Percentiles rank a stretch among this genome's conserved stretches.
Conservation (phyloP, 2,329 filamentous ascomycete species). For the Pseudocercospora ulei region DNA sequence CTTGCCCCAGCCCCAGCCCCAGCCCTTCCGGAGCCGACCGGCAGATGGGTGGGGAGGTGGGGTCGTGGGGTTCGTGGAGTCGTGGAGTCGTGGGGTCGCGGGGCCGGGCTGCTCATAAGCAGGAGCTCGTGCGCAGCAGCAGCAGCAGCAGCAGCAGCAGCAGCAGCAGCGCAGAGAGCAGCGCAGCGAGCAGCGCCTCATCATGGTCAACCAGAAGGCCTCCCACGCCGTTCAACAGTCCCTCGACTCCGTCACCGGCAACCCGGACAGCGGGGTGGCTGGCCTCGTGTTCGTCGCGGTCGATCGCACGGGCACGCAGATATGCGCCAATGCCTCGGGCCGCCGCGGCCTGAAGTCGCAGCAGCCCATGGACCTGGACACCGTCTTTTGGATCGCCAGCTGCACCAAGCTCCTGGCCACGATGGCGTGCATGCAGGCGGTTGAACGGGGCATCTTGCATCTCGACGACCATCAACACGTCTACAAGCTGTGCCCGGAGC, state of each 20-base stretch:
- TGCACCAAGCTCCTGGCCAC: slow-evolving; percentile 41
- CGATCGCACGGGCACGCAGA: slow-evolving; percentile 39
- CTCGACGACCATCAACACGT: slow-evolving; percentile 38
- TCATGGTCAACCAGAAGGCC: slow-evolving; percentile 27
- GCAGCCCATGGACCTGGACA: slow-evolving; percentile 50
- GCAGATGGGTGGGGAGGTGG: too few relatives aligned
- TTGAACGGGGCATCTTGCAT: slow-evolving; percentile 38
- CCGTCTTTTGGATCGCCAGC: slow-evolving; percentile 49
- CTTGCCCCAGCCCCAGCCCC: too few relatives aligned
- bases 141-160: neutral
- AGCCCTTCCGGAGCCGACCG: too few relatives aligned
- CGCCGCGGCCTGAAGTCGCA: slow-evolving; percentile 34
- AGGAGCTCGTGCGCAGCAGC: neutral
- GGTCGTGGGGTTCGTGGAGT: too few relatives aligned
- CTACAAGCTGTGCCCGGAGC: slow-evolving; percentile 38
- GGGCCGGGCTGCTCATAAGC: too few relatives aligned
- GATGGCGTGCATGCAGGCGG: slow-evolving; percentile 43
- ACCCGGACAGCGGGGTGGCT: slow-evolving; percentile 32
- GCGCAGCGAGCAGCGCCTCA: too few relatives aligned
- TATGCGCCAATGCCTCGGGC: slow-evolving; percentile 39
- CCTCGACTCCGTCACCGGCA: slow-evolving; percentile 32
- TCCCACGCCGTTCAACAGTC: slow-evolving; percentile 35
- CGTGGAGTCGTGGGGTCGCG: too few relatives aligned
- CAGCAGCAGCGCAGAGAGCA: neutral
- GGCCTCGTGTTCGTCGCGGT: slow-evolving; percentile 41